Base-by-base conservation (phyloP, 306 rosid species). In the Quercus dentata region DNA sequence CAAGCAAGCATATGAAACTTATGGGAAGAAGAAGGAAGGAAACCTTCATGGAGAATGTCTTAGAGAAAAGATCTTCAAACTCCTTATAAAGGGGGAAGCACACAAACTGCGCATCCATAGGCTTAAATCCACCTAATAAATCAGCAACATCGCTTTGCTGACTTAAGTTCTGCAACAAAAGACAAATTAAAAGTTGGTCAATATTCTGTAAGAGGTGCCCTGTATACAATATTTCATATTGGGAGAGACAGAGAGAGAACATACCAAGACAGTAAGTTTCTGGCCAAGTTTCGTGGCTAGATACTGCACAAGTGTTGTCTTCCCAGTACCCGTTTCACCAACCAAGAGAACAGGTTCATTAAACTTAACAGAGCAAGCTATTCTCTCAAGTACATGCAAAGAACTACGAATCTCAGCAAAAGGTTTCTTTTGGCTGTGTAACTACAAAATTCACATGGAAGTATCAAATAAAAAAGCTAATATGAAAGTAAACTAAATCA, bases 261-360 rank as follows among this genome's bases (percentile, higher is more conserved):
- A 79, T 87, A 94, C 99, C 95, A 95, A 82, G 77, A 95, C 99
- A 10, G 95, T 95, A 76, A 95, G 86, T 83, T 89, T 90, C 83
- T 92, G 97, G 73, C 90, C 94, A 65, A 95, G 97, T 87, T 94
- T 90, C 81, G 44, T 46, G 23, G 99, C 99, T 85, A 95, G 79
- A 87, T 90, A 88, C 88, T 95, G 99, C 78, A 95, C 97, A 59
- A 95, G 90, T 25, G 99, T 92, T 49, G 99, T 95, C 89, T 95
- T 95, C 77, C 99, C 99, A 0, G 98, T 95, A 85, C 99, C 99
- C 79, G 99, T 95, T 89, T 95, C 99, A 81, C 99, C 99, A 81
- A 95, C 97, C 87, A 95, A 83, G 63, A 95, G 99, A 62, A 92
- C 97, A 72, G 99, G 89, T 85, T 95, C 99, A 69, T 91, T 95